These are phyloP conservation scores for Verticillium longisporum DNA, from an alignment of 2,329 filamentous ascomycete genomes.

Conservation along the genomic window DNA sequence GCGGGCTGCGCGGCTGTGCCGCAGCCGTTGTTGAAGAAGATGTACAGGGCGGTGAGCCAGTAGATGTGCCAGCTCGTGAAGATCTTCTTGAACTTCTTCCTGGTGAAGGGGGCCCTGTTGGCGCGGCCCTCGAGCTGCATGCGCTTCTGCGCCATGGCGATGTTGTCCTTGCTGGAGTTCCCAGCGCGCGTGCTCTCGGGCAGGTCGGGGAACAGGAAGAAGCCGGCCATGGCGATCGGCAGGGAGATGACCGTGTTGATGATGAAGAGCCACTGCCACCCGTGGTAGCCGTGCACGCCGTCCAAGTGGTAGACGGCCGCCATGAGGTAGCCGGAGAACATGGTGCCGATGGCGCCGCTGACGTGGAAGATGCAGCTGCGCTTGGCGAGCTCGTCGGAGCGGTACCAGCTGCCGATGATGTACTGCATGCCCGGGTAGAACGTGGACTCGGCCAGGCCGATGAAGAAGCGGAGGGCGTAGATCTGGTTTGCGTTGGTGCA, in stretches of 20 bases:
- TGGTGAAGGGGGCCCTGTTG: conserved; percentile 29
- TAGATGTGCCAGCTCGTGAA: conserved; percentile 61
- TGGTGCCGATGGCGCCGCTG: conserved; percentile 14
- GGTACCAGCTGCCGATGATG: conserved; percentile 23
- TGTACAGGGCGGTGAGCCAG: conserved; percentile 48
- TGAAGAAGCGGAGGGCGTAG: conserved; percentile 20
- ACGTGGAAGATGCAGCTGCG: conserved; percentile 20
- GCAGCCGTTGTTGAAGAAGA: conserved; percentile 57
- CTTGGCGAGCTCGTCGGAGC: conserved; percentile 19
- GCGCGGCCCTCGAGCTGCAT: conserved; percentile 39
- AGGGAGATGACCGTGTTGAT: conserved; percentile 51
- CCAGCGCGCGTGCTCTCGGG: conserved; percentile 12
- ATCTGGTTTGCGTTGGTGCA: conserved; percentile 25
- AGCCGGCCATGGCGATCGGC: conserved; percentile 47
- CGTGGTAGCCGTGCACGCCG: conserved; percentile 29
- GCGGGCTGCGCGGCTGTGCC: conserved; percentile 42
- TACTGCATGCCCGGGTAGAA: conserved; percentile 17
- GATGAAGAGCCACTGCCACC: conserved; percentile 52
- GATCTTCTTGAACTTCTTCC: conserved; percentile 50
- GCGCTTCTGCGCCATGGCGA: conserved; percentile 28
- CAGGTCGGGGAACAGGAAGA: conserved; percentile 26
- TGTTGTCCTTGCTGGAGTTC: conserved; percentile 24
- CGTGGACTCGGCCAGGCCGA: conserved; percentile 20
- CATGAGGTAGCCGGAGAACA: conserved; percentile 26
- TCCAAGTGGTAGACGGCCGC: conserved; percentile 27